Conservation (phyloP, 805 yeast genomes). For the Nakazawaea anatomiae region DNA sequence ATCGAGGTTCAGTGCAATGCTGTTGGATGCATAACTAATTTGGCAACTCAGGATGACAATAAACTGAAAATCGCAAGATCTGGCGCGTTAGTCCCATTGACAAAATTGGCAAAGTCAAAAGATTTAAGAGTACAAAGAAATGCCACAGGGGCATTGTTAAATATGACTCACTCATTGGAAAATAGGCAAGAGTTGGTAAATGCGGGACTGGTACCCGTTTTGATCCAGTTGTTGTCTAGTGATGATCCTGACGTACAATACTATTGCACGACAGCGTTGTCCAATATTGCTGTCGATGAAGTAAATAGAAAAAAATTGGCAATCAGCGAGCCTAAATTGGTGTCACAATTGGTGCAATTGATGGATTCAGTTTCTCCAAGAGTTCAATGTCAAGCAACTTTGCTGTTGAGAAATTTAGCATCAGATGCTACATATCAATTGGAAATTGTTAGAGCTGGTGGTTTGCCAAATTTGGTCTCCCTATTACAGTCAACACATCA, state of each 20-base stretch:
- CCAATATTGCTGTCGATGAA: constrained; percentile 96
- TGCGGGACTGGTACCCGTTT: constrained; percentile 97
- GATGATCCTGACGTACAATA: constrained; percentile 96
- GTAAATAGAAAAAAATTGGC: constrained; percentile 81
- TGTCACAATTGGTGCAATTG: constrained; percentile 76
- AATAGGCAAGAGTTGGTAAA: constrained; percentile 94
- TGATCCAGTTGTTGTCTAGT: constrained; percentile 79
- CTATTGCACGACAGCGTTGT: constrained; percentile 95
- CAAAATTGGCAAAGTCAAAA: constrained; percentile 88
- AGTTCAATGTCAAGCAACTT: constrained; percentile 97
- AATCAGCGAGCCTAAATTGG: constrained; percentile 88
- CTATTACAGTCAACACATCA: constrained; percentile 84
- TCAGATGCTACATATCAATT: constrained; percentile 94
- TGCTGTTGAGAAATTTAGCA: constrained; percentile 92
- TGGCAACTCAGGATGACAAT: constrained; percentile 97
- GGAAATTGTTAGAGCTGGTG: constrained; percentile 93
- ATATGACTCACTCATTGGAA: constrained; percentile 97
- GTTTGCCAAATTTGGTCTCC: constrained; percentile 88
- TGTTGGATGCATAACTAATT: constrained; percentile 96
- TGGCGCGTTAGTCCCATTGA: constrained; percentile 92
- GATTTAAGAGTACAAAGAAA: constrained; percentile 96
- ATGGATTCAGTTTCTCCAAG: constrained; percentile 94
- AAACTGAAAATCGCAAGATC: constrained; percentile 93
- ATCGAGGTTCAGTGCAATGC: constrained; percentile 99
- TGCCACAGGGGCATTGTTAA: constrained; percentile 95